These are phyloP conservation scores for Crithidia mellificae DNA, from an alignment of 208 protist genomes.

Conservation along the genomic window DNA sequence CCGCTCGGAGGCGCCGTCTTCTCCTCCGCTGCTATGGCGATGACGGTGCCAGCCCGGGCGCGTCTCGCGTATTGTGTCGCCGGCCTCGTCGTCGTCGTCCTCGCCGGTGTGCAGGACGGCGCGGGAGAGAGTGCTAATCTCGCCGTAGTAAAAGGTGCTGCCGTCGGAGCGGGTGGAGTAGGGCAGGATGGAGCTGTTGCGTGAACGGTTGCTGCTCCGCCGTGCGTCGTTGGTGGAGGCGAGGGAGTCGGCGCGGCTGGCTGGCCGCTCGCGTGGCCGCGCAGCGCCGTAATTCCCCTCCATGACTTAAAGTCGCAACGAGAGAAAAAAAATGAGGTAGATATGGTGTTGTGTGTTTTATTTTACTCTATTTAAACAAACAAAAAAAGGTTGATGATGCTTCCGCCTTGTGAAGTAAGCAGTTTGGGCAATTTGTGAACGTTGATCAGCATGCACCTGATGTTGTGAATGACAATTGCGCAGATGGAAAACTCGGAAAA, in stretches of 20 bases:
- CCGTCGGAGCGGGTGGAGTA: conserved; percentile 14
- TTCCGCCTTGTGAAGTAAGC: too few species aligned
- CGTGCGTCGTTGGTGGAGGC: background rate
- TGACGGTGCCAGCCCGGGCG: conserved; percentile 5
- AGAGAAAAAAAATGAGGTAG: conserved; percentile 11
- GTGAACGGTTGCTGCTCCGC: background rate
- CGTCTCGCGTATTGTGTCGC: background rate
- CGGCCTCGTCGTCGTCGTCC: background rate
- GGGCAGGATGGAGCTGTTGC: conserved; percentile 8
- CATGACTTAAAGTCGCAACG: background rate
- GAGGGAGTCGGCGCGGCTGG: background rate
- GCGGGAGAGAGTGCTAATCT: conserved; percentile 2
- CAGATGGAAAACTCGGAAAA: too few species aligned
- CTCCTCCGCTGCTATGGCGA: background rate
- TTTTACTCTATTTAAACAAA: too few species aligned
- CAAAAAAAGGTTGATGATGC: too few species aligned
- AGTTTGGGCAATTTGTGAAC: too few species aligned
- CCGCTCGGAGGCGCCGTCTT: background rate
- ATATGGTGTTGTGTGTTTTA: too few species aligned
- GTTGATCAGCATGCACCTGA: too few species aligned
- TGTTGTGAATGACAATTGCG: too few species aligned
- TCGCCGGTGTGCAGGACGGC: conserved; percentile 14
- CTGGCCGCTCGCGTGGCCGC: background rate
- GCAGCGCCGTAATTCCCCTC: background rate
- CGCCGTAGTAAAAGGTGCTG: conserved; percentile 8